phyloP scores from a whole-genome alignment of 2,329 filamentous ascomycete genomes.

The Knoxdaviesia capensis region DNA sequence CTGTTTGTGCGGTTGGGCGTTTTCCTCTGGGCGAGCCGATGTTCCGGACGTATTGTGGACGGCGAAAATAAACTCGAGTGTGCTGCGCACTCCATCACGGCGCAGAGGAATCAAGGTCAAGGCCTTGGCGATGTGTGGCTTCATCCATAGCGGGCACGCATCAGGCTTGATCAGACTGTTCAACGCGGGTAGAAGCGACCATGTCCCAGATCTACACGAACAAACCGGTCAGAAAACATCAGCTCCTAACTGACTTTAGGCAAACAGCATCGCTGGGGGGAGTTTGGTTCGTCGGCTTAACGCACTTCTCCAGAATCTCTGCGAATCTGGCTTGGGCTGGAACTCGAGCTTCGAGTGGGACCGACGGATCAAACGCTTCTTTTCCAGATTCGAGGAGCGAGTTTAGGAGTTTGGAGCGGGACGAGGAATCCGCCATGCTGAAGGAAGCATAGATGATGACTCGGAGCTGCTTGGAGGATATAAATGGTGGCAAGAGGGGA shows the following conservation, averaged over 20 bases:
- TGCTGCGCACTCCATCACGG: constrained; percentile 41
- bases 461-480: too few species aligned
- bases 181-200: constrained; percentile 37
- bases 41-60: constrained; percentile 36
- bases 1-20: constrained; percentile 26
- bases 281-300: neutral
- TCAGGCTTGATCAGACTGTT: constrained; percentile 44
- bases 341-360: constrained; percentile 13
- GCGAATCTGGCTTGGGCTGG: constrained; percentile 19
- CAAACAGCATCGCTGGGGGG: neutral
- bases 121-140: constrained; percentile 30
- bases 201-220: constrained; percentile 16
- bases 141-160: constrained; percentile 38
- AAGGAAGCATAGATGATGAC: too few species aligned
- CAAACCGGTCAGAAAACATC: neutral
- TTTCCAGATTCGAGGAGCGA: constrained; percentile 17
- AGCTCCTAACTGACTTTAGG: constrained; percentile 2
- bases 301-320: constrained; percentile 27
- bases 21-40: constrained; percentile 14
- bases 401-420: too few species aligned
- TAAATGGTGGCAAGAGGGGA: too few species aligned
- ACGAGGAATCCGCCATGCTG: too few species aligned
- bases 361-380: constrained; percentile 26
- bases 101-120: constrained; percentile 42
- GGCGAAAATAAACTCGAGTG: constrained; percentile 50